Base-by-base conservation (phyloP, 169 alveolate genomes). In the Cryptosporidium sp. region DNA sequence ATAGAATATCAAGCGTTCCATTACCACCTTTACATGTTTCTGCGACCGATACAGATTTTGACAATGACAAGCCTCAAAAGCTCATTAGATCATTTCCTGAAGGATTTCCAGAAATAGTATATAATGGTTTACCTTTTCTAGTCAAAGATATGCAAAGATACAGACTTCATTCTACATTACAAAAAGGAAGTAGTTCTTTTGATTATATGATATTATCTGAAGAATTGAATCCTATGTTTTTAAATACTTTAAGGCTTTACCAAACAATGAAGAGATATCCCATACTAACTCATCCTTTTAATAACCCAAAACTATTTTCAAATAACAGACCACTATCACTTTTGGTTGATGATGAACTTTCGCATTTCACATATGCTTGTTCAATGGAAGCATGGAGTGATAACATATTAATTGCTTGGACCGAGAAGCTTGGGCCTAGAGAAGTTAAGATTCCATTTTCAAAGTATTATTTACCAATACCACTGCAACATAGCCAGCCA, bases 331-430 rank as follows among this genome's bases (percentile, higher is more conserved):
- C 89, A 45, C 23, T 80, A 18, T 42, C 68, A 5, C 42, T 80
- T 14, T 23, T 80, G 45, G 68, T 80, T 10, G 89, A 80, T 51
- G 89, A 80, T 42, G 89, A 80, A 33, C 42, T 80, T 35, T 51
- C 62, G 39, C 89, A 80, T 44, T 80, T 80, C 70, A 80, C 89
- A 44, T 80, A 80, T 80, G 89, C 89, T 0, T 80, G 89, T 18
- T 80, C 89, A 26, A n/a, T 80, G 42, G 89, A 80, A 12, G 60
- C 89, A 10, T 80, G 89, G 89, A 80, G 89, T 51, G 89, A 80
- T 18, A 80, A 80, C 62, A 73, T 80, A 60, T 65, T 80, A 80
- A 80, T 80, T n/a, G 89, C 89, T 12, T 80, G 89, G 89, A 80
- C 89, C 26, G 89, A 80, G 16, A 80, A 80, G 26, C 67, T 80